Evolutionary conservation across 257 asterid genomes (phyloP).

Genomic region (Verbascum thapsus): DNA sequence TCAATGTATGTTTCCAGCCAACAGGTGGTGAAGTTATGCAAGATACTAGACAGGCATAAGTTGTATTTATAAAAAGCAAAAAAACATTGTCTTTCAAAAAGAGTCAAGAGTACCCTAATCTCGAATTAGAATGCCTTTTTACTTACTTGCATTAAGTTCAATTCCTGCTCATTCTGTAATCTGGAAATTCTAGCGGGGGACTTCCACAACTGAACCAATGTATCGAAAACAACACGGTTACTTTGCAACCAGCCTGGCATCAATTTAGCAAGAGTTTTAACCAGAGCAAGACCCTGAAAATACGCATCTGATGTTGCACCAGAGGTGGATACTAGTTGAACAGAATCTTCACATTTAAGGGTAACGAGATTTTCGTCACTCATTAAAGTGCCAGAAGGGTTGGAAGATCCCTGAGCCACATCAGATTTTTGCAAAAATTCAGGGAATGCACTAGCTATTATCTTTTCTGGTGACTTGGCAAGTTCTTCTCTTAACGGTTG

Average conservation of each 20-base stretch:
- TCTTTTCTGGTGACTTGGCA: slow-evolving; percentile 96
- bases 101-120: neutral
- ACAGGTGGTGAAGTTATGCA: neutral
- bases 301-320: slow-evolving; percentile 76
- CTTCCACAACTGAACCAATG: slow-evolving; percentile 87
- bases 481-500: slow-evolving; percentile 98
- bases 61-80: neutral
- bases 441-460: slow-evolving; percentile 89
- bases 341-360: slow-evolving; percentile 70
- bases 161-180: slow-evolving; percentile 90
- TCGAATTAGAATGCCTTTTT: slow-evolving; percentile 19
- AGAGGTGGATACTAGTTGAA: slow-evolving; percentile 48
- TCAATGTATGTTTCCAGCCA: neutral
- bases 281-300: slow-evolving; percentile 95
- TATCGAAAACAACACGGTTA: slow-evolving; percentile 80
- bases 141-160: slow-evolving; percentile 92
- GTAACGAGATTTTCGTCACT: slow-evolving; percentile 58
- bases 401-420: slow-evolving; percentile 62
- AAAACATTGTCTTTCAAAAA: slow-evolving; percentile 21
- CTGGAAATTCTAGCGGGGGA: slow-evolving; percentile 85
- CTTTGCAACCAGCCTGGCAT: slow-evolving; percentile 98
- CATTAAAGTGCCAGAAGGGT: slow-evolving; percentile 50
- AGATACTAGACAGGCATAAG: slow-evolving; percentile 7
- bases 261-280: slow-evolving; percentile 89
- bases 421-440: slow-evolving; percentile 64